Percentiles rank a stretch among this genome's conserved stretches.
These are phyloP conservation scores for Mortierella hygrophila DNA, from an alignment of 192 early-diverging fungal genomes.

Conservation along the genomic window DNA sequence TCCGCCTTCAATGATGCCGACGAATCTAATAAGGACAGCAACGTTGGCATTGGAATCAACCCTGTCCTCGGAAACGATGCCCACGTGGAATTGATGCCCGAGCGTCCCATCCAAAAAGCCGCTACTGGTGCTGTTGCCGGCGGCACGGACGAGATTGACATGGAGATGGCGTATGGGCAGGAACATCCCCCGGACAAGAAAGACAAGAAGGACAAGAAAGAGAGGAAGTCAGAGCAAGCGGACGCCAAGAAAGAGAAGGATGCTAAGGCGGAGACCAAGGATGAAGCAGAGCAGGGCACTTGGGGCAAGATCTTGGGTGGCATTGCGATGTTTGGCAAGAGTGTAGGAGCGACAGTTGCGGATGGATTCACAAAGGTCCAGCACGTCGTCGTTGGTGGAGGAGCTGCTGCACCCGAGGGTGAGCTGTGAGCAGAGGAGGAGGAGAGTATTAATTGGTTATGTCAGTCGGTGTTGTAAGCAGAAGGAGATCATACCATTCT, in stretches of 20 bases:
- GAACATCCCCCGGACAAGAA: neutral
- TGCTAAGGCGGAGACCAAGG: neutral
- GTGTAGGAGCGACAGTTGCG: neutral
- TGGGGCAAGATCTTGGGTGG: neutral
- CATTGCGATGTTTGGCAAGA: neutral
- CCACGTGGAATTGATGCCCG: neutral
- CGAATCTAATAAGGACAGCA: neutral
- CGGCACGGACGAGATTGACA: neutral
- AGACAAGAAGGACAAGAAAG: neutral
- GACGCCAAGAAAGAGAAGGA: neutral
- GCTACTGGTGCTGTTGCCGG: neutral
- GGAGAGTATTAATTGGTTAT: neutral
- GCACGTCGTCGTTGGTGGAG: neutral
- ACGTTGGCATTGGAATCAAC: neutral
- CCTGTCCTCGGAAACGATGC: neutral
- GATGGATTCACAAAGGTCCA: neutral
- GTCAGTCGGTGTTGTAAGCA: neutral
- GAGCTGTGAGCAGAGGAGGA: neutral
- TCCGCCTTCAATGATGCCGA: neutral
- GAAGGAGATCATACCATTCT: too few relatives aligned
- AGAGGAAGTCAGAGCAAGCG: too few relatives aligned
- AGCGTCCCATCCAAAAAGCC: neutral
- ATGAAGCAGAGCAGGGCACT: neutral
- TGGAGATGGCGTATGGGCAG: neutral
- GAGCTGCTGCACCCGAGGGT: neutral